These are phyloP conservation scores for Aegilops umbellulata DNA, from an alignment of 176 grass and related monocot genomes.

Conservation along the genomic window DNA sequence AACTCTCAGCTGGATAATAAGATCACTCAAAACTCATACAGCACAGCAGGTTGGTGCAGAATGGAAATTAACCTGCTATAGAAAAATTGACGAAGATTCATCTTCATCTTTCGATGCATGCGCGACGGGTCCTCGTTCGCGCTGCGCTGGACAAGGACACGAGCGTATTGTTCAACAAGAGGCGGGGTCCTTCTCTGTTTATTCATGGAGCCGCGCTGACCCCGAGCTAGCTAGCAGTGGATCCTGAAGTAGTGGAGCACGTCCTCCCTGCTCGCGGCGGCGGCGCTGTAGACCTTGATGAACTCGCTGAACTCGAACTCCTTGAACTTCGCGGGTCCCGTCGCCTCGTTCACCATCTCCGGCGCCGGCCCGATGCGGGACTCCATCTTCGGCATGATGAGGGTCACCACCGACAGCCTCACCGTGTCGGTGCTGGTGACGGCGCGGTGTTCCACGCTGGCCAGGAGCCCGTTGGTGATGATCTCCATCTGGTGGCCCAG, in stretches of 20 bases:
- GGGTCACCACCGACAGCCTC: constrained; percentile 31
- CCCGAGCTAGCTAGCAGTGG: no score
- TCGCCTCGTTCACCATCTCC: constrained; percentile 4
- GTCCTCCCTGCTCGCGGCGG: constrained; percentile 39
- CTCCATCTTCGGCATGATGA: constrained; percentile 42
- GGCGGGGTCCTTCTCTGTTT: no score
- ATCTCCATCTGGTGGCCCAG: constrained; percentile 58
- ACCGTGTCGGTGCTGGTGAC: constrained; percentile 9
- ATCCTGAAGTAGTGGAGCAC: constrained; percentile 57
- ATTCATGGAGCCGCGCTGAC: no score
- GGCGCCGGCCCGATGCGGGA: constrained; percentile 3
- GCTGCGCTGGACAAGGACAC: no score
- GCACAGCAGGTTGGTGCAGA: no score
- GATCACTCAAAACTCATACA: no score
- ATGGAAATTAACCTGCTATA: no score
- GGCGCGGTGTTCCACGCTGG: constrained; percentile 45
- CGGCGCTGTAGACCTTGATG: not conserved
- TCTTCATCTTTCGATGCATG: no score
- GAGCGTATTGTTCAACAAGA: no score
- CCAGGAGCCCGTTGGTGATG: constrained; percentile 48
- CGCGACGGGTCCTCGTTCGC: no score
- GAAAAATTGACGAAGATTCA: no score
- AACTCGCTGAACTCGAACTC: constrained; percentile 38
- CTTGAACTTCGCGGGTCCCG: constrained; percentile 13
- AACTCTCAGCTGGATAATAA: no score